Percentiles rank a stretch among this genome's conserved stretches.
Evolutionary conservation across 1,284 basidiomycete species (phyloP).

Genomic region (Puccinia horiana): DNA sequence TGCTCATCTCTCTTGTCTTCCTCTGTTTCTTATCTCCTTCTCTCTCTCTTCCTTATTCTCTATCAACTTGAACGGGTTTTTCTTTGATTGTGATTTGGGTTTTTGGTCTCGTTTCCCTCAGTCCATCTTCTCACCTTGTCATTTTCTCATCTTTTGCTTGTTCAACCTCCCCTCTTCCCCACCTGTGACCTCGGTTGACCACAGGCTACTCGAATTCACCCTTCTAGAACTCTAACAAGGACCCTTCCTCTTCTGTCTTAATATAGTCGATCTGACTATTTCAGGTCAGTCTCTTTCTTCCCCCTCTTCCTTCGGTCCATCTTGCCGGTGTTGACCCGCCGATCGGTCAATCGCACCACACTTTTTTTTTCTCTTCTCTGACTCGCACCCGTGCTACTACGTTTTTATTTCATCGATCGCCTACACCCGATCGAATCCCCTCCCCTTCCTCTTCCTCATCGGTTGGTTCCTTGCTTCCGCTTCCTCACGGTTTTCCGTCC

Average conservation of each 20-base stretch:
- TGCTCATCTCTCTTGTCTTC: neutral
- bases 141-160: slow-evolving; percentile 37
- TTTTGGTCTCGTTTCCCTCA: slow-evolving; percentile 45
- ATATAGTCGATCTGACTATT: neutral
- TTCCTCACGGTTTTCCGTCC: neutral
- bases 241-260: slow-evolving; percentile 9
- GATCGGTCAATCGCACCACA: neutral
- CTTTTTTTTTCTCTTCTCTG: slow-evolving; percentile 33
- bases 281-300: slow-evolving; percentile 63
- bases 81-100: slow-evolving; percentile 34
- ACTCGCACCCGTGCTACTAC: slow-evolving; percentile 59
- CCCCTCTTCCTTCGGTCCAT: slow-evolving; percentile 21
- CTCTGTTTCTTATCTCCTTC: slow-evolving; percentile 24
- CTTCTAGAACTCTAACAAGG: neutral
- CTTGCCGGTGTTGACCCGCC: slow-evolving; percentile 4
- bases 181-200: neutral
- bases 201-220: neutral
- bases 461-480: slow-evolving; percentile 1
- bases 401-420: slow-evolving; percentile 50
- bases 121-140: slow-evolving; percentile 38
- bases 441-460: neutral
- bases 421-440: slow-evolving; percentile 61
- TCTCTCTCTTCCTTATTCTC: slow-evolving; percentile 26
- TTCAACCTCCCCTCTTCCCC: neutral
- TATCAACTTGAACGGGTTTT: slow-evolving; percentile 13